A percentile compares a stretch with the other conserved stretches of the same genome.
Conservation (phyloP, 2,329 filamentous ascomycete genomes). For the Aspergillus sp. region DNA sequence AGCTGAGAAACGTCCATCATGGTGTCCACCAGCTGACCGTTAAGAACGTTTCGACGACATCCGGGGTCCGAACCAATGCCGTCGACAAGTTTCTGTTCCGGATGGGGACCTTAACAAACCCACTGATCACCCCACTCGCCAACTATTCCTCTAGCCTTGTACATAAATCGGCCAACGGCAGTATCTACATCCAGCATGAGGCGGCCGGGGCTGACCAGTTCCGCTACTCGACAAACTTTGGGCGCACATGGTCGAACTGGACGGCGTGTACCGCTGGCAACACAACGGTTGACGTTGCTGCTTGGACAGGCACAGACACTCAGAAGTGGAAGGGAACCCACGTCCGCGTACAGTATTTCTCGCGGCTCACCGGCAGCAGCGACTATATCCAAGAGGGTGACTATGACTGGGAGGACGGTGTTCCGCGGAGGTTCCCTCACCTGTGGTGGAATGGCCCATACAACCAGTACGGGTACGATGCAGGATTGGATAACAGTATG, state of each 20-base stretch:
- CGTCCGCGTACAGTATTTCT: constrained; percentile 64
- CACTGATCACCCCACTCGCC: constrained; percentile 58
- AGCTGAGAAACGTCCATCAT: constrained; percentile 57
- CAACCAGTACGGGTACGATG: constrained; percentile 65
- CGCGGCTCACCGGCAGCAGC: constrained; percentile 57
- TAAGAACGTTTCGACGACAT: constrained; percentile 50
- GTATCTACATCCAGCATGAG: constrained; percentile 54
- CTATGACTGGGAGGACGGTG: constrained; percentile 34
- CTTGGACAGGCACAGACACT: constrained; percentile 57
- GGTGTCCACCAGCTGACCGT: constrained; percentile 61
- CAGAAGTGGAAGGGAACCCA: constrained; percentile 64
- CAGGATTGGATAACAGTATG: constrained; percentile 57
- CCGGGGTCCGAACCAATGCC: constrained; percentile 49
- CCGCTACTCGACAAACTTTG: constrained; percentile 64
- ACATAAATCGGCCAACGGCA: constrained; percentile 42
- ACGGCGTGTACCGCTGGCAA: constrained; percentile 54
- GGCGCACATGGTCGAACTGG: constrained; percentile 60
- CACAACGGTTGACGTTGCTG: constrained; percentile 47
- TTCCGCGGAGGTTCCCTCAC: constrained; percentile 59
- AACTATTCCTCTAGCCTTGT: constrained; percentile 61
- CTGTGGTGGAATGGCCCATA: constrained; percentile 62
- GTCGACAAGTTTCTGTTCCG: constrained; percentile 64
- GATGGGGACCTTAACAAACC: constrained; percentile 58
- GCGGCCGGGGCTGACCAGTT: constrained; percentile 63
- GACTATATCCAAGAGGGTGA: constrained; percentile 62